phyloP scores from a whole-genome alignment of 345 rosid genomes.

The Hibiscus trionum region DNA sequence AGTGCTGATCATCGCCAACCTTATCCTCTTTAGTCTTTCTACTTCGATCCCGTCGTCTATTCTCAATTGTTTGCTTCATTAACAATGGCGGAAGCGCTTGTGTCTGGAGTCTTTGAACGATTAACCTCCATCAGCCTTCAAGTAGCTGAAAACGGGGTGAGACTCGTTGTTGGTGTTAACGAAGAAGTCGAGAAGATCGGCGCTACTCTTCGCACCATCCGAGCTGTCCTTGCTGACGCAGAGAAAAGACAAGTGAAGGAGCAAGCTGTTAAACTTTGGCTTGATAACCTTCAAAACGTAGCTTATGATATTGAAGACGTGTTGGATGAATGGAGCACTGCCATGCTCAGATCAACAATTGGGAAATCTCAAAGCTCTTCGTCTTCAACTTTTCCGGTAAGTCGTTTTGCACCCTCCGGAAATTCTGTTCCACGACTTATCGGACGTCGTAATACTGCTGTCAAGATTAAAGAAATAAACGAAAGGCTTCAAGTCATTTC shows the following conservation, averaged over 20 bases:
- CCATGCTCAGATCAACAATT: neutral
- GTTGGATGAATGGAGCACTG: slow-evolving; percentile 21
- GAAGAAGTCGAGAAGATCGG: slow-evolving; percentile 9
- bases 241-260: slow-evolving; percentile 21
- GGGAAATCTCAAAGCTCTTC: neutral
- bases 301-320: slow-evolving; percentile 20
- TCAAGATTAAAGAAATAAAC: slow-evolving; percentile 1
- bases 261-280: slow-evolving; percentile 5
- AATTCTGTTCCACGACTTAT: neutral
- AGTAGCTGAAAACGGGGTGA: neutral
- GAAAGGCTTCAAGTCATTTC: neutral
- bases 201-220: slow-evolving; percentile 8
- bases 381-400: neutral
- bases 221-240: slow-evolving; percentile 19
- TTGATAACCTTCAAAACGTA: slow-evolving; percentile 14
- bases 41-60: too few species aligned
- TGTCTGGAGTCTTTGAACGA: neutral
- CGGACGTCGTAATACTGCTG: neutral
- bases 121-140: neutral
- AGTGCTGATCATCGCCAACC: too few species aligned
- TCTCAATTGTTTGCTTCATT: too few species aligned
- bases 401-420: neutral
- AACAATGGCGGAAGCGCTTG: slow-evolving; percentile 2
- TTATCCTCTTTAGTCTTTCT: too few species aligned
- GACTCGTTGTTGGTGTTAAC: neutral